Base-by-base conservation (phyloP, 1,139 yeast genomes). In the Taphrina deformans region DNA sequence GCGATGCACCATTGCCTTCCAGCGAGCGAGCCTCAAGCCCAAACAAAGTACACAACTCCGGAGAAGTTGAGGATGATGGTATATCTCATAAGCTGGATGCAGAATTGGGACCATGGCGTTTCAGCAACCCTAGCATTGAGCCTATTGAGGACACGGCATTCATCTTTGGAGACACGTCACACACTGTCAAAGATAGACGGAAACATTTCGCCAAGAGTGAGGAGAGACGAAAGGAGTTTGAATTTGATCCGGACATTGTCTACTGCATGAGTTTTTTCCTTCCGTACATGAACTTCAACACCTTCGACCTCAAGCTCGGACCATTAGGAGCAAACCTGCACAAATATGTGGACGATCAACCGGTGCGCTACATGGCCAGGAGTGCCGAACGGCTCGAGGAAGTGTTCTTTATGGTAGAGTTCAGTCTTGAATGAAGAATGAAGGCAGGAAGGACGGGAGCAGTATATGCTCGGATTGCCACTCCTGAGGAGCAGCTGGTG, bases 331-430 rank as follows among this genome's bases (percentile, higher is more conserved):
- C 63, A 16, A 65, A 65, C 41, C 58, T 65, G 69, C 70, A 55
- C 65, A 71, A 38, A 72, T 74, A 38, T 56, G 69, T 52, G 66
- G 65, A 41, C 58, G 68, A 58, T 61, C 68, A 45, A 70, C 69
- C 55, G 67, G 68, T 44, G 31, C 63, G 64, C 55, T 67, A 45
- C 64, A 64, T 55, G 69, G 60, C 60, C 18, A 55, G 67, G 21
- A 40, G 41, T 4, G 56, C 62, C 9, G 60, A 55, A 12, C 51
- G 59, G 14, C 59, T 59, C 23, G 35, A 64, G 21, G 60, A 55
- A 24, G 60, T 62, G 21, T 59, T 65, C 24, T 65, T 61, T 45
- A 51, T 65, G 45, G 51, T 65, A 12, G 65, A 65, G 14, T 65
- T 65, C 26, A 55, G 60, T 21, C 45, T 65, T 31, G n/a, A n/a